Evolutionary conservation across 2,329 filamentous ascomycete genomes (phyloP), one percentile per base, ranked within the genome.

Genomic region (Aspergillus pseudoglaucus): DNA sequence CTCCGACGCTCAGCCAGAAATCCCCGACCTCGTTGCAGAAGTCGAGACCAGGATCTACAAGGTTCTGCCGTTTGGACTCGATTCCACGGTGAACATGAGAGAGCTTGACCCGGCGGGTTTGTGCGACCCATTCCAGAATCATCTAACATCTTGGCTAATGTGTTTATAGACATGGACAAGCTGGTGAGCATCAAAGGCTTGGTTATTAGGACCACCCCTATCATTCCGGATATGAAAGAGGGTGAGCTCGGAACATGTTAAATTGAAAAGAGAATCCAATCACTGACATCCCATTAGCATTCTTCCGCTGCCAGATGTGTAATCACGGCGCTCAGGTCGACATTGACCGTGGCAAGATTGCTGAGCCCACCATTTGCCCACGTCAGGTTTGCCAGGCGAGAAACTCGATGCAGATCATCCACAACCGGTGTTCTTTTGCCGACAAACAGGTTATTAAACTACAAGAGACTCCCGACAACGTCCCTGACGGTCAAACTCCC

Each of bases 391-490:
- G 93, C 72, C 78, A 81, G 44, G 84, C 86, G 47, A 87, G 85
- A 65, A 97, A 98, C 71, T 95, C 91, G 1, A 97, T 98, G 91
- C 88, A 96, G 64, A 94, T 98, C 57, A 80, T 97, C 17, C 93
- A 98, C 75, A 98, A 98, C 69, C 85, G 93, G 51, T 97, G 90
- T 58, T 81, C 82, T 7, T 98, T 98, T 62, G 86, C 90, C 47
- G 93, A 98, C 67, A 98, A 98, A 75, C 93, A 98, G 67, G 89
- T 98, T 50, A 95, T 98, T 72, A 98, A 98, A 69, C 77, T 98
- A 37, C 93, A 98, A 70, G 93, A 98, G 70, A 98, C 93, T 0
- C 93, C 93, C 0, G 93, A 98, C 67, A 88, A 83, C 33, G 87
- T 98, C 15, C 93, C 93, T 43, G 87, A 95, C 56, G 93, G 93